Evolutionary conservation across 164 flowering plant genomes (phyloP), one percentile per base, ranked within the genome.

Genomic region (Aristolochia fimbriata): DNA sequence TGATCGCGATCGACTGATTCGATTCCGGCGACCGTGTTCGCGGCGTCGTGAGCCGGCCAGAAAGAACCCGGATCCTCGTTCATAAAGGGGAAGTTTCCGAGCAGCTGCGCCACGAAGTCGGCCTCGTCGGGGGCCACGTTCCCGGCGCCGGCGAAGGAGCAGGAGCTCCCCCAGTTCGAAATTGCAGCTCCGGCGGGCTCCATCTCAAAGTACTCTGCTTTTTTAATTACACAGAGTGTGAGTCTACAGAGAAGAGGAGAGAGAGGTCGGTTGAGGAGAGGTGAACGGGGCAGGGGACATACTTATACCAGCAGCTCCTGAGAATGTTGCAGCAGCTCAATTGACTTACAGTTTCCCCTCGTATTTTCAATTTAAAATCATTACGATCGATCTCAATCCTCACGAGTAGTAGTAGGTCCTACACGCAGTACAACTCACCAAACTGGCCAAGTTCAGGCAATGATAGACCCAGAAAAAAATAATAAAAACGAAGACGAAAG

Each of bases 91-190:
- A 53, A 71, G 60, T 59, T 73, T 19, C 69, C 65, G 46, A 81
- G 81, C 68, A 81, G 73, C 61, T 80, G 83, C 12, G 87, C 77
- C 89, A 87, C 78, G 77, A 85, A 82, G 57, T 83, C 83, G 20
- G 81, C 78, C 69, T 85, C 91, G 41, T 83, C 85, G 22, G 62
- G 57, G 24, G 77, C 73, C 62, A 65, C 70, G 45, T 75, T 61
- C 49, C 73, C 86, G 30, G 30, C 30, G n/a, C n/a, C n/a, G 63
- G 68, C 56, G 49, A 75, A 58, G 10, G 73, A 52, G 7, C 72
- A 70, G n/a, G n/a, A n/a, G 6, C 73, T 78, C 78, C 81, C 79
- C 79, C 81, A 81, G 60, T 81, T 85, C 33, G 67, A 68, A 59
- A 75, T 71, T 30, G 67, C 77, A 65, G 74, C 83, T 5, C 43